Percentiles rank a stretch among this genome's conserved stretches.
Evolutionary conservation across 441 rosid species (phyloP).

Genomic region (Populus hybrid): DNA sequence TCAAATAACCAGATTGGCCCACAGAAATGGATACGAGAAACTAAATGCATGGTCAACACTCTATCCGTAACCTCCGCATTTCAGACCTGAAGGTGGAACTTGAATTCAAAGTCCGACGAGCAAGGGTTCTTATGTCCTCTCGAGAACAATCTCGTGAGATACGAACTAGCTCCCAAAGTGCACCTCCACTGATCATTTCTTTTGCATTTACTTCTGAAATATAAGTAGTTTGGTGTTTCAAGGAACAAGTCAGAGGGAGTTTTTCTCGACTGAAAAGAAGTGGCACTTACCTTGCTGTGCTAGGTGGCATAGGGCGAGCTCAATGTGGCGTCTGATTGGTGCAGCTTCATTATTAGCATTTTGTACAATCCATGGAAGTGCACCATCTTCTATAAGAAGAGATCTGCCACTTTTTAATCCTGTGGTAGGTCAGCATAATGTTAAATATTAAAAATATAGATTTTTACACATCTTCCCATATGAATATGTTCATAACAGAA

Average conservation of each 20-base stretch:
- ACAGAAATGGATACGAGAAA: background rate
- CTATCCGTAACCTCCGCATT: conserved; percentile 77
- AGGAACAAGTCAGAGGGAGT: background rate
- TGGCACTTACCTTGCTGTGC: conserved; percentile 85
- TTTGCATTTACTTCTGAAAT: conserved; percentile 86
- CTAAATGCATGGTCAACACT: conserved; percentile 37
- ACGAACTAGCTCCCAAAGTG: conserved; percentile 95
- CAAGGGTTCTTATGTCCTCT: conserved; percentile 88
- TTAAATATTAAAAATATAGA: background rate
- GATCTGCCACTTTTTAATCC: conserved; percentile 80
- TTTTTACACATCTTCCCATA: background rate
- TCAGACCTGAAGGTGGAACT: conserved; percentile 74
- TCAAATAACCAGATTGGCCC: background rate
- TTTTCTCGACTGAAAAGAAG: background rate
- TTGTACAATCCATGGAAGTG: conserved; percentile 96
- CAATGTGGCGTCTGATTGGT: conserved; percentile 92
- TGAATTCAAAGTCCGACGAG: conserved; percentile 65
- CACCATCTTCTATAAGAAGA: conserved; percentile 84
- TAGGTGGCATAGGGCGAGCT: conserved; percentile 96
- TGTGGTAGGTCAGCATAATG: conserved; percentile 20
- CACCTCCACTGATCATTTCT: conserved; percentile 95
- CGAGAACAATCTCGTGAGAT: conserved; percentile 90
- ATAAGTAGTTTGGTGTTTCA: conserved; percentile 4
- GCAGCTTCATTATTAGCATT: conserved; percentile 89
- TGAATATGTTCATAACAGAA: background rate